Evolutionary conservation across 2,329 filamentous ascomycete genomes (phyloP).

Genomic region (Neofusicoccum cordaticola): DNA sequence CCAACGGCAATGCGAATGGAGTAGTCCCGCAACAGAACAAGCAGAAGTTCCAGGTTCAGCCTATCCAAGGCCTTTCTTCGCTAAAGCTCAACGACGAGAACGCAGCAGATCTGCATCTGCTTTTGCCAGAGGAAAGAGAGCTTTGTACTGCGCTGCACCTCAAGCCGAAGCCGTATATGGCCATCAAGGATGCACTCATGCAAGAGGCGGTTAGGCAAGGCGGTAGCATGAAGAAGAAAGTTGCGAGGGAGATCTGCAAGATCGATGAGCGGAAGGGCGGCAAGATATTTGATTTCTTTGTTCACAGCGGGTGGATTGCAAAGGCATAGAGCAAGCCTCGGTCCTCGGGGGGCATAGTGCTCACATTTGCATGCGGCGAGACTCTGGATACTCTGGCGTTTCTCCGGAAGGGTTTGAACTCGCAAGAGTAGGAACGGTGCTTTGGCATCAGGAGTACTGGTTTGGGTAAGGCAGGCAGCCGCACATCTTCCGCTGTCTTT

Average conservation of each 20-base stretch:
- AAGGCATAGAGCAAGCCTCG: slow-evolving; percentile 58
- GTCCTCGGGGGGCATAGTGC: not conserved
- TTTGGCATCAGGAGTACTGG: not conserved
- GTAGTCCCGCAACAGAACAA: slow-evolving; percentile 38
- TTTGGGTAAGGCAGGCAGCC: not conserved
- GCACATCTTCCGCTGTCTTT: not conserved
- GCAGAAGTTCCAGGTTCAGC: slow-evolving; percentile 53
- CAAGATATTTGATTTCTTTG: slow-evolving; percentile 90
- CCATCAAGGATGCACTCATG: slow-evolving; percentile 89
- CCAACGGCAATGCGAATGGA: slow-evolving; percentile 50
- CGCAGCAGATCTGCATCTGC: slow-evolving; percentile 77
- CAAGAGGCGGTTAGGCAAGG: slow-evolving; percentile 88
- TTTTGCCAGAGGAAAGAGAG: slow-evolving; percentile 80
- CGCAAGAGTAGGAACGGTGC: not conserved
- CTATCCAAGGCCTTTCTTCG: slow-evolving; percentile 60
- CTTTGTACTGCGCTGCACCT: slow-evolving; percentile 81
- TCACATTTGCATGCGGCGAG: not conserved
- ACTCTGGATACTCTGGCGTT: slow-evolving; percentile 18
- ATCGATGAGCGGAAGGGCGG: slow-evolving; percentile 83
- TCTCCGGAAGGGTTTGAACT: not conserved
- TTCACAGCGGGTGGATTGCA: slow-evolving; percentile 86
- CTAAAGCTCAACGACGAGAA: slow-evolving; percentile 71
- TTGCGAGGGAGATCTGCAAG: slow-evolving; percentile 79
- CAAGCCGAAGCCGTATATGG: slow-evolving; percentile 90
- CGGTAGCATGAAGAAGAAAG: slow-evolving; percentile 88